Conservation (phyloP, 495 filamentous ascomycete genomes). For the Margaritispora aquatica region DNA sequence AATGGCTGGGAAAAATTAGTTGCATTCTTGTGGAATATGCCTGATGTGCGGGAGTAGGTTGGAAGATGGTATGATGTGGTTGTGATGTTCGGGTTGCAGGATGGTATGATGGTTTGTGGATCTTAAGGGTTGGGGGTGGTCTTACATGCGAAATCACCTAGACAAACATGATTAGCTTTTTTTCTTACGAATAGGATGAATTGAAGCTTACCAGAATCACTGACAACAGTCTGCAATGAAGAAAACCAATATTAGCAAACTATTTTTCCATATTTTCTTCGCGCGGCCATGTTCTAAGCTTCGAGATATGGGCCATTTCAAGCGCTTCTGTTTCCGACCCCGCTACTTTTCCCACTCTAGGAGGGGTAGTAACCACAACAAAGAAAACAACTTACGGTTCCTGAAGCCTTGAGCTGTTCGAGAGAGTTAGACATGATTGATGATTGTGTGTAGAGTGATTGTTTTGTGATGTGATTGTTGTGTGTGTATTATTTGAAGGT, state of each 20-base stretch:
- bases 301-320: no score
- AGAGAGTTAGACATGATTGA: slow-evolving; percentile 74
- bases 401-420: slow-evolving; percentile 92
- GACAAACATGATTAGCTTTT: slow-evolving; percentile 8
- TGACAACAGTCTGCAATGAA: slow-evolving; percentile 74
- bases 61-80: no score
- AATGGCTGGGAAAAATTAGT: slow-evolving; percentile 63
- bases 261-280: neutral
- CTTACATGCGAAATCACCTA: slow-evolving; percentile 77
- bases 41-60: no score
- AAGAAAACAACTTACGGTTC: slow-evolving; percentile 66
- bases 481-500: slow-evolving; percentile 3
- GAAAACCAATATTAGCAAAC: slow-evolving; percentile 17
- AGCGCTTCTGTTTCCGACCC: neutral
- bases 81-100: no score
- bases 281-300: neutral
- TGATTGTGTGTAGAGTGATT: slow-evolving; percentile 7
- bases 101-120: neutral
- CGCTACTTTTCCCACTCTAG: neutral
- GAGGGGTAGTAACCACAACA: neutral
- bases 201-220: slow-evolving; percentile 78
- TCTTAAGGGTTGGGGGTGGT: slow-evolving; percentile 20
- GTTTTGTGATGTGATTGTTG: slow-evolving; percentile 9
- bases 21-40: neutral
- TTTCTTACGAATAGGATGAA: neutral